Conservation (phyloP, 768 basidiomycete genomes). For the Russula earlei region DNA sequence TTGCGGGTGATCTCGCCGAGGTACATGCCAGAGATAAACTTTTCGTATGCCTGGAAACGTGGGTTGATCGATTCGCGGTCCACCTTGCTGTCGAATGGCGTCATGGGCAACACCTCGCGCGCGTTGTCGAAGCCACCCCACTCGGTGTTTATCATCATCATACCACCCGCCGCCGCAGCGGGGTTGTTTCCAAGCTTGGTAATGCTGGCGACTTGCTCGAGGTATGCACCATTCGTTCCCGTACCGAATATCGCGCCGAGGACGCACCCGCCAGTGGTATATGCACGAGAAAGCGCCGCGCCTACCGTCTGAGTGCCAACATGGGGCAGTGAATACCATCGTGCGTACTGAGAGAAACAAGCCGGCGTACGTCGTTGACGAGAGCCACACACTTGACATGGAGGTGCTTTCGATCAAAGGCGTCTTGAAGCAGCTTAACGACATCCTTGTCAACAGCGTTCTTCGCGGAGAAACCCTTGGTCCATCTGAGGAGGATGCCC, state of each 20-base stretch:
- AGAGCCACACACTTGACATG: conserved; percentile 87
- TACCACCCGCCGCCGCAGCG: conserved; percentile 49
- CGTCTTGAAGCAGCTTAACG: conserved; percentile 82
- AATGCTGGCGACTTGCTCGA: conserved; percentile 80
- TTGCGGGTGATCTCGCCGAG: conserved; percentile 90
- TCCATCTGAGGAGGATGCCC: conserved; percentile 90
- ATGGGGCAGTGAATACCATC: not conserved
- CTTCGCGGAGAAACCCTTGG: conserved; percentile 90
- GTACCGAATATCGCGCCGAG: conserved; percentile 94
- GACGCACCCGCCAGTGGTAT: conserved; percentile 85
- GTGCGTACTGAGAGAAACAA: too few species aligned
- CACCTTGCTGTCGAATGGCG: conserved; percentile 83
- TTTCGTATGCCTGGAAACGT: conserved; percentile 87
- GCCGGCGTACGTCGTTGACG: conserved; percentile 75
- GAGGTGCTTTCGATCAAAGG: conserved; percentile 85
- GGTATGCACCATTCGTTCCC: conserved; percentile 96
- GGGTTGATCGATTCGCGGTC: conserved; percentile 96
- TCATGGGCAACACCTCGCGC: conserved; percentile 77
- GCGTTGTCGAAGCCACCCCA: conserved; percentile 98
- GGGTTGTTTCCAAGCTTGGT: conserved; percentile 66
- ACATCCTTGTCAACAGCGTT: conserved; percentile 87
- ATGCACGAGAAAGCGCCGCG: conserved; percentile 84
- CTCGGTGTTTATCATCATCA: conserved; percentile 95
- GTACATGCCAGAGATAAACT: conserved; percentile 99
- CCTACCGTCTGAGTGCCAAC: conserved; percentile 70